A percentile compares a stretch with the other conserved stretches of the same genome.
Conservation (phyloP, 1,284 basidiomycete species). For the Heterobasidion annosum region DNA sequence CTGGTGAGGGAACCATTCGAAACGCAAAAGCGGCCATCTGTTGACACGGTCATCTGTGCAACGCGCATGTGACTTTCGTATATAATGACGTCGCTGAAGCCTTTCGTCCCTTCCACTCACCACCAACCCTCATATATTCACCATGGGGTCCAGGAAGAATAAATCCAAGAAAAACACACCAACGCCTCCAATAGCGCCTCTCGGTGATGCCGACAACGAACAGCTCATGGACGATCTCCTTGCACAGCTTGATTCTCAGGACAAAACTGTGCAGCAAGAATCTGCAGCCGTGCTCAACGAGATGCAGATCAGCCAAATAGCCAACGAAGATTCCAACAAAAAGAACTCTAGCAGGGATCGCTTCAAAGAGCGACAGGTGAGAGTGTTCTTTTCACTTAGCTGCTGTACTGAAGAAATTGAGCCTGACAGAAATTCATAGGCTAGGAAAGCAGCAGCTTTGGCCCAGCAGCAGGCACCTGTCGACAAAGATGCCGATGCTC, state of each 20-base stretch:
- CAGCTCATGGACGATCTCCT: slow-evolving; percentile 65
- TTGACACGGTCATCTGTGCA: too few relatives aligned
- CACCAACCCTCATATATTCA: not conserved
- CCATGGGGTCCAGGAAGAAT: slow-evolving; percentile 25
- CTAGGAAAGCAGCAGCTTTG: slow-evolving; percentile 66
- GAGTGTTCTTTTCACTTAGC: slow-evolving; percentile 12
- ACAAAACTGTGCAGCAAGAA: slow-evolving; percentile 39
- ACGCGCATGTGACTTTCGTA: too few relatives aligned
- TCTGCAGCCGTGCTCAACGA: slow-evolving; percentile 41
- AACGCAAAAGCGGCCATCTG: too few relatives aligned
- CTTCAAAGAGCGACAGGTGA: slow-evolving; percentile 74
- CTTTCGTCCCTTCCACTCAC: not conserved
- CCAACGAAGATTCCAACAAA: slow-evolving; percentile 18
- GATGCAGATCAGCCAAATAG: slow-evolving; percentile 32
- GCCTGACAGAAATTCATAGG: slow-evolving; percentile 31
- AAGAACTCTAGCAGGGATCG: slow-evolving; percentile 67
- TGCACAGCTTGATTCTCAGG: slow-evolving; percentile 58
- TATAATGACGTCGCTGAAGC: too few relatives aligned
- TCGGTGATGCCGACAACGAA: slow-evolving; percentile 32
- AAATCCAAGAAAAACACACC: slow-evolving; percentile 40
- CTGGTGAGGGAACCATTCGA: not conserved
- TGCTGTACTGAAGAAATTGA: not conserved
- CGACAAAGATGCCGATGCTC: slow-evolving; percentile 59
- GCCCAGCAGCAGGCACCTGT: slow-evolving; percentile 48
- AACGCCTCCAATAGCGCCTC: slow-evolving; percentile 13